Conservation (phyloP, 192 early-diverging fungal species). For the Coemansia sp. region DNA sequence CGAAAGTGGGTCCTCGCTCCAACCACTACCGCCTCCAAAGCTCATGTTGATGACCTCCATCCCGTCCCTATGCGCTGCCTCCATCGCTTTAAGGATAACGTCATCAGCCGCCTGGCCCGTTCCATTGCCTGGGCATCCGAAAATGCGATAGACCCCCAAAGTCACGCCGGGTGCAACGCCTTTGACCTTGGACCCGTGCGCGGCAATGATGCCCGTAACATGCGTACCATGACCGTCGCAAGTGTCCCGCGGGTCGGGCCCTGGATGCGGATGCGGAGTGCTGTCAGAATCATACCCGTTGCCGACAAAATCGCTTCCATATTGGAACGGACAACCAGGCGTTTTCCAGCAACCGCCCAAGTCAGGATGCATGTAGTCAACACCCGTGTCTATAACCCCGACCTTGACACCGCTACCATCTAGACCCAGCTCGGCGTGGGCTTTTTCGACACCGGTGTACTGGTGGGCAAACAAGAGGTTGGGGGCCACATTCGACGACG, state of each 20-base stretch:
- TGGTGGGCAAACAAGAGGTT: constrained; percentile 57
- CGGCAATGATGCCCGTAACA: constrained; percentile 73
- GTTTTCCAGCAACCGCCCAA: constrained; percentile 56
- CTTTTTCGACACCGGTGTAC: constrained; percentile 59
- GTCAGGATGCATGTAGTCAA: constrained; percentile 54
- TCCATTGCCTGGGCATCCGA: constrained; percentile 72
- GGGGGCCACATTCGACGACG: constrained; percentile 34
- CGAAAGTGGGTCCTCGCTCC: constrained; percentile 62
- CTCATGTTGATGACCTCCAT: constrained; percentile 86
- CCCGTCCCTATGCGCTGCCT: constrained; percentile 65
- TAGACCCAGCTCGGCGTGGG: constrained; percentile 55
- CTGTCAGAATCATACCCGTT: constrained; percentile 47
- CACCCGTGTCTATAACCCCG: constrained; percentile 53
- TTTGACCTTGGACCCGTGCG: constrained; percentile 60
- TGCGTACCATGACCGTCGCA: constrained; percentile 70
- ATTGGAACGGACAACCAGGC: constrained; percentile 61
- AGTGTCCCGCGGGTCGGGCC: constrained; percentile 57
- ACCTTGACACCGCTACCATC: constrained; percentile 62
- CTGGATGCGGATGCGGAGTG: constrained; percentile 45
- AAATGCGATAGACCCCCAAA: constrained; percentile 78
- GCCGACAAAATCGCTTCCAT: constrained; percentile 66
- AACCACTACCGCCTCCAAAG: constrained; percentile 67
- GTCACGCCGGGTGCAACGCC: constrained; percentile 85
- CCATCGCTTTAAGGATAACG: constrained; percentile 75
- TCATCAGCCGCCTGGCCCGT: constrained; percentile 63